phyloP scores from a whole-genome alignment of 2,329 filamentous ascomycete species.

The Aschersonia sp. region DNA sequence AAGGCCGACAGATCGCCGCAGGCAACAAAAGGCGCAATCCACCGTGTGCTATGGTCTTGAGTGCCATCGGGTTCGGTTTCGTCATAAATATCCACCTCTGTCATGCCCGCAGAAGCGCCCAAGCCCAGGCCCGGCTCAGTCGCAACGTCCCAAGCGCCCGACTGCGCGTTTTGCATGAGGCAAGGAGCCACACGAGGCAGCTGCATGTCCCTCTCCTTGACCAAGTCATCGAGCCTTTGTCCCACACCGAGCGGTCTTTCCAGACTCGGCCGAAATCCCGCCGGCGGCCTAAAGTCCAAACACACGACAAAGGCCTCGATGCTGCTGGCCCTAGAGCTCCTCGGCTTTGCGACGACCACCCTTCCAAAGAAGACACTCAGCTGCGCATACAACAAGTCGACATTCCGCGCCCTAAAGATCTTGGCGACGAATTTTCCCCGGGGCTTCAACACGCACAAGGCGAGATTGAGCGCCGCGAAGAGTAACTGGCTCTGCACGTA shows the following conservation, averaged over 20 bases:
- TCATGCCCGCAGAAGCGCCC: constrained; percentile 18
- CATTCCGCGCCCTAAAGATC: constrained; percentile 88
- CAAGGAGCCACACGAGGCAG: constrained; percentile 25
- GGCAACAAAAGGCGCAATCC: constrained; percentile 94
- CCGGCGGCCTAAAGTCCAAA: constrained; percentile 70
- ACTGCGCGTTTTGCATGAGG: constrained; percentile 29
- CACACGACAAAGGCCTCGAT: constrained; percentile 96
- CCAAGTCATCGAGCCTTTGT: constrained; percentile 35
- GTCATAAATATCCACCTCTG: constrained; percentile 38
- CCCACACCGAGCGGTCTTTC: constrained; percentile 61
- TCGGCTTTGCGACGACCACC: constrained; percentile 84
- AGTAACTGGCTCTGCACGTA: constrained; percentile 95
- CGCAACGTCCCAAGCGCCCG: constrained; percentile 26
- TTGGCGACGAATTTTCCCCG: constrained; percentile 97
- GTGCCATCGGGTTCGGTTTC: constrained; percentile 14
- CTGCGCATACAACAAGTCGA: constrained; percentile 91
- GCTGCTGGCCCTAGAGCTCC: constrained; percentile 89
- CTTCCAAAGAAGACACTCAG: constrained; percentile 76
- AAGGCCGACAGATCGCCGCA: constrained; percentile 91
- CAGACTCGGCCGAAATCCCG: constrained; percentile 60
- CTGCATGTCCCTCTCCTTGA: constrained; percentile 24
- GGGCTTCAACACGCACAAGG: constrained; percentile 79
- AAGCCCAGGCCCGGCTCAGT: constrained; percentile 6
- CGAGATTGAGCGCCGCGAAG: constrained; percentile 85
- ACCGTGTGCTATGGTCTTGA: constrained; percentile 34